Base-by-base conservation (phyloP, 2,329 filamentous ascomycete species). In the Septoria linicola region DNA sequence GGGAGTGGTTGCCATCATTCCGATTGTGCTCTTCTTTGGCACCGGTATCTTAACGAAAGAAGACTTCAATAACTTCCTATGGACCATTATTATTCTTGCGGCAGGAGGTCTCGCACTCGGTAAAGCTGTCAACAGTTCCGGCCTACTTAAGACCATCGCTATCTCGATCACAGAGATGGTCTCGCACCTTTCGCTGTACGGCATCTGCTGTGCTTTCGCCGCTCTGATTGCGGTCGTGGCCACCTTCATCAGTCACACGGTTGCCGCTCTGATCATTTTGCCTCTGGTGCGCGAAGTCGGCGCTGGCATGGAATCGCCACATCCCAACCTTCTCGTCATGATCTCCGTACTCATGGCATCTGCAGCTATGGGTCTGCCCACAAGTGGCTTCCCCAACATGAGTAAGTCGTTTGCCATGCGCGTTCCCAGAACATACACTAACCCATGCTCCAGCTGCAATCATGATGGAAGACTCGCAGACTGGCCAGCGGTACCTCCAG, bases 21-120 rank as follows among this genome's bases (percentile, higher is more conserved):
- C 93, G 4, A 86, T 99, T 44, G 87, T 95, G 2, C 78, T 96
- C 35, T 99, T 99, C 79, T 99, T 99, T 64, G 93, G 93, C 48
- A 91, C 90, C 1, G 93, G 93, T 8, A 92, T 97, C 60, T 78
- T 99, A 25, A 97, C 91, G 41, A 99, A 97, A 73, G 93, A 97
- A 72, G 93, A 99, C 73, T 99, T 99, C 69, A 99, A 99, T 77
- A 99, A 99, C 71, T 99, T 99, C 71, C 86, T 96, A 32, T 99
- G 93, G 93, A 99, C 95, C 16, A 99, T 99, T 71, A 96, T 99
- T 72, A 97, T 99, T 65, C 84, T 99, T 16, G 93, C 93, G 0
- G 92, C 93, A 0, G 93, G 93, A 40, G 93, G 93, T 6, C 75
- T 99, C 27, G 90, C 90, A 1, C 82, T 99, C 0, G 93, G 93